These are phyloP conservation scores for Suillus alpinus DNA, from an alignment of 768 basidiomycete genomes.

Conservation along the genomic window DNA sequence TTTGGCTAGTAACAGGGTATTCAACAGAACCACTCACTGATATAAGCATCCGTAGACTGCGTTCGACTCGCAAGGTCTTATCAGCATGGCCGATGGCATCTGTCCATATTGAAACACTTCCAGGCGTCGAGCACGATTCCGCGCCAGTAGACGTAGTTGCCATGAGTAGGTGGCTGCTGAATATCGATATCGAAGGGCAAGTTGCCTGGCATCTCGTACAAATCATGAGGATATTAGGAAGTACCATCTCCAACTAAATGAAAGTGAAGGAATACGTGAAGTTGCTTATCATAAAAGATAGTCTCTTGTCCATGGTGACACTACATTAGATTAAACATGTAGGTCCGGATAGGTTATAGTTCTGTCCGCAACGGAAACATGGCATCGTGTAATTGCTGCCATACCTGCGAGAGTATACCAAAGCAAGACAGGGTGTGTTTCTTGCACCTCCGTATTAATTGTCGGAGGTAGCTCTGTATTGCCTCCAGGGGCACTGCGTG, in stretches of 20 bases:
- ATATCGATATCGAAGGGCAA: slow-evolving; percentile 37
- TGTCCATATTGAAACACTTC: slow-evolving; percentile 44
- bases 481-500: slow-evolving; percentile 10
- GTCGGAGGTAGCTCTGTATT: slow-evolving; percentile 11
- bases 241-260: not conserved
- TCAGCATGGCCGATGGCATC: slow-evolving; percentile 43
- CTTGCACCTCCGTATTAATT: slow-evolving; percentile 18
- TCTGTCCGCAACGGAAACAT: slow-evolving; percentile 24
- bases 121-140: not conserved
- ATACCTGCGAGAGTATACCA: slow-evolving; percentile 17
- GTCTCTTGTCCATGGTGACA: not conserved
- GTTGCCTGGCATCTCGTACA: slow-evolving; percentile 23
- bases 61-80: not conserved
- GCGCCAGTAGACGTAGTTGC: slow-evolving; percentile 50
- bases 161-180: slow-evolving; percentile 42
- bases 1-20: not conserved
- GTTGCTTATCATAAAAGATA: not conserved
- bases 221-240: not conserved
- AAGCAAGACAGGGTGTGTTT: slow-evolving; percentile 20
- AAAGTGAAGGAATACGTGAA: not conserved
- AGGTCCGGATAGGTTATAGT: slow-evolving; percentile 15
- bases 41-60: not conserved
- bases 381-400: slow-evolving; percentile 14
- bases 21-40: not conserved
- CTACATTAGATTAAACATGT: not conserved